Evolutionary conservation across 805 yeast genomes (phyloP).

Genomic region (Cyberlindnera veronae): DNA sequence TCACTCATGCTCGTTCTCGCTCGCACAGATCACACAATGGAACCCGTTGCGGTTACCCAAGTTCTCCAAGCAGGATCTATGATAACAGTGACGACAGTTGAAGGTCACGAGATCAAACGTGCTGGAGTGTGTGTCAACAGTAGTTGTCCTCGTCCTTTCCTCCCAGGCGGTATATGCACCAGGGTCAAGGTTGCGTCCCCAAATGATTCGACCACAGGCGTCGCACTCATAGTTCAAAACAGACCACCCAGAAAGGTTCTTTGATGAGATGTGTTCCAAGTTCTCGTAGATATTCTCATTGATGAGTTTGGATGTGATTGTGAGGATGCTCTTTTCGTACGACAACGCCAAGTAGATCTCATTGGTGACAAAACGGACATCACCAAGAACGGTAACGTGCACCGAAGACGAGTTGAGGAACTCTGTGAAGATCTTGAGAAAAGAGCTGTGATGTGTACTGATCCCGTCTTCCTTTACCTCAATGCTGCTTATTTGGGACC

Average conservation of each 20-base stretch:
- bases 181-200: slow-evolving; percentile 61
- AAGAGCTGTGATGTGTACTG: slow-evolving; percentile 33
- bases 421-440: slow-evolving; percentile 50
- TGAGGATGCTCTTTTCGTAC: slow-evolving; percentile 57
- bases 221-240: slow-evolving; percentile 57
- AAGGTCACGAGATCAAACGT: slow-evolving; percentile 44
- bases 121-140: too few relatives aligned
- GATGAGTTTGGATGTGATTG: slow-evolving; percentile 48
- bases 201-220: slow-evolving; percentile 67
- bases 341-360: slow-evolving; percentile 64
- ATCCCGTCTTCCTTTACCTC: slow-evolving; percentile 15
- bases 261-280: slow-evolving; percentile 39
- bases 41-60: slow-evolving; percentile 36
- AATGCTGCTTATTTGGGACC: slow-evolving; percentile 25
- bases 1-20: neutral
- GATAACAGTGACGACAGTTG: slow-evolving; percentile 67
- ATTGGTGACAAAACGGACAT: slow-evolving; percentile 54
- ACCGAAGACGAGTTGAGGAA: slow-evolving; percentile 49
- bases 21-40: slow-evolving; percentile 41
- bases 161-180: slow-evolving; percentile 58
- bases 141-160: slow-evolving; percentile 29
- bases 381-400: slow-evolving; percentile 50
- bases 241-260: slow-evolving; percentile 62
- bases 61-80: slow-evolving; percentile 49
- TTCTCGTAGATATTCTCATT: slow-evolving; percentile 52